These are phyloP conservation scores for Podosphaera xanthii DNA, from an alignment of 2,329 filamentous ascomycete species.

Conservation along the genomic window DNA sequence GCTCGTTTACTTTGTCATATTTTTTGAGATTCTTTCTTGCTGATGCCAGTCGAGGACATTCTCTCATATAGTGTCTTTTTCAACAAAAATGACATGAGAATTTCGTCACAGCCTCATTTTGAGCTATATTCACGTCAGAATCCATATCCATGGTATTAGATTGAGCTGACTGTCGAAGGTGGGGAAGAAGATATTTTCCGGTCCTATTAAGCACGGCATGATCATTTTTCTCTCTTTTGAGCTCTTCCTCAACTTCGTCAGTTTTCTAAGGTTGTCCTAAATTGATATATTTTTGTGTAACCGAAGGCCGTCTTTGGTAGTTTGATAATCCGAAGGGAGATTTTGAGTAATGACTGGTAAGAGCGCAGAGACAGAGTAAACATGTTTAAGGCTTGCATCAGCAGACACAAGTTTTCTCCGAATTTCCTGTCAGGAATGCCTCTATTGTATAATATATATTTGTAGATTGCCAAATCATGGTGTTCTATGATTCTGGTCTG, in stretches of 20 bases:
- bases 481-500: too few species aligned
- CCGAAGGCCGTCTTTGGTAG: background rate
- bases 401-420: background rate
- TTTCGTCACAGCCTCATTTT: background rate
- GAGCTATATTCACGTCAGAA: background rate
- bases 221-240: background rate
- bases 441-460: too few species aligned
- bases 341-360: background rate
- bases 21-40: background rate
- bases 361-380: background rate
- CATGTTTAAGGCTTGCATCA: background rate
- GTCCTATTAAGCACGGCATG: background rate
- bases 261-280: background rate
- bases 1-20: background rate
- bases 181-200: background rate
- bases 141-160: background rate
- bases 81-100: background rate
- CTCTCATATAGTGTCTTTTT: background rate
- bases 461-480: too few species aligned
- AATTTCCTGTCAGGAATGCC: too few species aligned
- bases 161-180: background rate
- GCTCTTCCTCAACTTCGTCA: background rate
- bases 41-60: background rate
- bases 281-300: background rate
- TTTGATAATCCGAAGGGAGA: background rate